These are phyloP conservation scores for Sisymbrium irio DNA, from an alignment of 345 rosid genomes.

Conservation along the genomic window DNA sequence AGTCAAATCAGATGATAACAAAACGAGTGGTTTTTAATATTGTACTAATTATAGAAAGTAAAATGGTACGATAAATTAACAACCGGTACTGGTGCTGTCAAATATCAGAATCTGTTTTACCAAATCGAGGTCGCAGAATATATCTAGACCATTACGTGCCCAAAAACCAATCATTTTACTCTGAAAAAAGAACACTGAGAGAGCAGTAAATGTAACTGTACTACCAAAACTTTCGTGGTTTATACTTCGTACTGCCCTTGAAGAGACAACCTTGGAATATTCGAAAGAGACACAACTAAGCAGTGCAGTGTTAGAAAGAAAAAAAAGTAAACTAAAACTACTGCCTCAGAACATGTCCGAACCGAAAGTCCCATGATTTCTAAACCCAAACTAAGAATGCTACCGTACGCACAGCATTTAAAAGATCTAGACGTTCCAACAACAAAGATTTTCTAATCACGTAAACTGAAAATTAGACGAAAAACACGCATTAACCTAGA, in stretches of 20 bases:
- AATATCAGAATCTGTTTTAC: conserved; percentile 18
- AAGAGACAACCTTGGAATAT: background rate
- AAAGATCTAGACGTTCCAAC: too few species aligned
- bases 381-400: background rate
- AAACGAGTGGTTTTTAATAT: conserved; percentile 26
- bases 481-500: too few species aligned
- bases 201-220: conserved; percentile 8
- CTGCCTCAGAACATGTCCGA: background rate
- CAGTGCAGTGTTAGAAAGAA: background rate
- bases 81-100: conserved; percentile 26
- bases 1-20: conserved; percentile 35
- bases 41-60: conserved; percentile 27
- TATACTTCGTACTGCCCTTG: background rate
- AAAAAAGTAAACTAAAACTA: background rate
- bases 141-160: background rate
- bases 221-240: background rate
- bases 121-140: background rate
- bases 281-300: conserved; percentile 5
- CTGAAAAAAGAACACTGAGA: background rate
- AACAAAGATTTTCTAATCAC: too few species aligned
- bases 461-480: too few species aligned
- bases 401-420: too few species aligned
- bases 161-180: conserved; percentile 20
- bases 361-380: background rate
- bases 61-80: conserved; percentile 27